phyloP scores from a whole-genome alignment of 2,329 filamentous ascomycete genomes.

The Daldinia sp. region DNA sequence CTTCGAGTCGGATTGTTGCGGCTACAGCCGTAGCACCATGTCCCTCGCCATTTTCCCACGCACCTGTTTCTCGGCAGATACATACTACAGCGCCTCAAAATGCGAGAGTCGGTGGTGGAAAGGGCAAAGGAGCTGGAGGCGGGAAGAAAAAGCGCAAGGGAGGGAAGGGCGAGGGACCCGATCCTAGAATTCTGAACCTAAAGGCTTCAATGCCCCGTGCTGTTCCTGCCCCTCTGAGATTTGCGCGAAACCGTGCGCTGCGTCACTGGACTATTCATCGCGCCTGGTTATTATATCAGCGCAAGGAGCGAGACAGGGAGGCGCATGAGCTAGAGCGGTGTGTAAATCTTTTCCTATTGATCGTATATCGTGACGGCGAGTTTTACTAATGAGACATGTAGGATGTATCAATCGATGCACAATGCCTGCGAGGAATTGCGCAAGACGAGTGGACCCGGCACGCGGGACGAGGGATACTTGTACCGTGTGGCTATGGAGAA shows the following conservation, averaged over 20 bases:
- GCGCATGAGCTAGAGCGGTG: constrained; percentile 75
- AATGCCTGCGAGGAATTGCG: constrained; percentile 86
- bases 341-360: constrained; percentile 48
- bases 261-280: constrained; percentile 99
- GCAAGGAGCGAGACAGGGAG: constrained; percentile 69
- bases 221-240: constrained; percentile 77
- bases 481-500: constrained; percentile 92
- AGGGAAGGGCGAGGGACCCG: constrained; percentile 50
- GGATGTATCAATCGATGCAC: constrained; percentile 81
- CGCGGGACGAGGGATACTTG: constrained; percentile 71
- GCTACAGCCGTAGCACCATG: not conserved
- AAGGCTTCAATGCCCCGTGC: constrained; percentile 58
- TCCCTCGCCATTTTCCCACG: not conserved
- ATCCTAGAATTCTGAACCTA: constrained; percentile 55
- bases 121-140: not conserved
- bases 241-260: constrained; percentile 85
- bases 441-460: constrained; percentile 63
- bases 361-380: not conserved
- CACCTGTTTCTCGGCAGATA: constrained; percentile 25
- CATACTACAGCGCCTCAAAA: constrained; percentile 34
- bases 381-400: constrained; percentile 25
- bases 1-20: not conserved
- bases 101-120: constrained; percentile 28
- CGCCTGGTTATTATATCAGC: constrained; percentile 84
- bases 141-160: constrained; percentile 33